These are phyloP conservation scores for Naganishia vishniacii DNA, from an alignment of 768 basidiomycete species.

Conservation along the genomic window DNA sequence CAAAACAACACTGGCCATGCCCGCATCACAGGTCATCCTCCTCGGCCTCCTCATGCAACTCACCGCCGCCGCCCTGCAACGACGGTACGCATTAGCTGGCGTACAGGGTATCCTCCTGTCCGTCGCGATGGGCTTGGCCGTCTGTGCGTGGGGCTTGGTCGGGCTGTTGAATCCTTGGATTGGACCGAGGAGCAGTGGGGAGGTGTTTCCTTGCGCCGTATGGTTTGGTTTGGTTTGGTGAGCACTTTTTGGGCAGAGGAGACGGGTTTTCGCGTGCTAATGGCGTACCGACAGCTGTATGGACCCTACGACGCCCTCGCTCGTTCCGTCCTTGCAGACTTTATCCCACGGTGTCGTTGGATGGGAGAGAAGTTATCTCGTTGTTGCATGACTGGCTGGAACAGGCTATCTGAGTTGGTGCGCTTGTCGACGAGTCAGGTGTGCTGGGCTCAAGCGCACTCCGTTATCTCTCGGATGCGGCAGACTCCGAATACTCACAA, in stretches of 20 bases:
- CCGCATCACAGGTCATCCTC: slow-evolving; percentile 67
- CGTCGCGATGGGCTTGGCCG: slow-evolving; percentile 38
- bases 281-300: slow-evolving; percentile 64
- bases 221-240: slow-evolving; percentile 65
- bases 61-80: slow-evolving; percentile 70
- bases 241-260: background rate
- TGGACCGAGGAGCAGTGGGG: slow-evolving; percentile 68
- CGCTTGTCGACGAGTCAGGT: slow-evolving; percentile 11
- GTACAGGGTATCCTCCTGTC: slow-evolving; percentile 7
- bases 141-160: slow-evolving; percentile 76
- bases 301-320: slow-evolving; percentile 90
- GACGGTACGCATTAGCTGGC: slow-evolving; percentile 34
- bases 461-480: no score
- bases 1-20: slow-evolving; percentile 79
- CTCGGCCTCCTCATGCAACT: slow-evolving; percentile 68
- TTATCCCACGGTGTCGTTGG: no score
- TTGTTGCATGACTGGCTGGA: no score
- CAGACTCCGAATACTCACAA: no score
- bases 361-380: no score
- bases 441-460: no score
- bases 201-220: slow-evolving; percentile 78
- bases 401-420: no score
- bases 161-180: slow-evolving; percentile 68
- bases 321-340: slow-evolving; percentile 74
- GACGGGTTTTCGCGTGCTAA: no score